These are phyloP conservation scores for Trichoderma polysporum DNA, from an alignment of 2,329 filamentous ascomycete species.

Conservation along the genomic window DNA sequence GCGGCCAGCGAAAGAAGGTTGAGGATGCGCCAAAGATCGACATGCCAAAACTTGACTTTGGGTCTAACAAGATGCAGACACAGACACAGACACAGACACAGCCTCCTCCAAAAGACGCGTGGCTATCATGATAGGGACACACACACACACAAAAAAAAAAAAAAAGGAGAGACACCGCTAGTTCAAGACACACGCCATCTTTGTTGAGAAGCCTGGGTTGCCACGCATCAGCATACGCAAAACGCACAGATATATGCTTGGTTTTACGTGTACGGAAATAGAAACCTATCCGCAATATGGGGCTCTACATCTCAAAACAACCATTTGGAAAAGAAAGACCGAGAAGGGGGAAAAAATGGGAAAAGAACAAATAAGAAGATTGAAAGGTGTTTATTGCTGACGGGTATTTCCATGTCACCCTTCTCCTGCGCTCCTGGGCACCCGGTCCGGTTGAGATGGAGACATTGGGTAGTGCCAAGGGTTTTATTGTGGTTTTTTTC, in stretches of 20 bases:
- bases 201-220: background rate
- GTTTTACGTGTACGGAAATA: background rate
- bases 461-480: conserved; percentile 17
- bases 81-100: conserved; percentile 23
- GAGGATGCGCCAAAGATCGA: conserved; percentile 62
- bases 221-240: background rate
- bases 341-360: no score
- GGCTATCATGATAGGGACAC: conserved; percentile 29
- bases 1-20: conserved; percentile 46
- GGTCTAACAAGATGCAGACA: conserved; percentile 32
- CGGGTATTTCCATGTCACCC: conserved; percentile 18
- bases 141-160: no score
- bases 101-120: conserved; percentile 33
- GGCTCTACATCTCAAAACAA: background rate
- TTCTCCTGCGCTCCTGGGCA: conserved; percentile 8
- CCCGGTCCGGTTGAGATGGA: background rate
- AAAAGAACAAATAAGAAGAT: background rate
- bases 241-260: background rate
- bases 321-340: background rate
- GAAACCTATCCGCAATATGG: background rate
- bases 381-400: conserved; percentile 16
- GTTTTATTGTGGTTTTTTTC: background rate
- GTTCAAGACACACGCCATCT: background rate
- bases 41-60: conserved; percentile 57
- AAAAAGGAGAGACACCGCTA: background rate